phyloP scores from a whole-genome alignment of 441 rosid genomes.

The Aquilaria agallochum region DNA sequence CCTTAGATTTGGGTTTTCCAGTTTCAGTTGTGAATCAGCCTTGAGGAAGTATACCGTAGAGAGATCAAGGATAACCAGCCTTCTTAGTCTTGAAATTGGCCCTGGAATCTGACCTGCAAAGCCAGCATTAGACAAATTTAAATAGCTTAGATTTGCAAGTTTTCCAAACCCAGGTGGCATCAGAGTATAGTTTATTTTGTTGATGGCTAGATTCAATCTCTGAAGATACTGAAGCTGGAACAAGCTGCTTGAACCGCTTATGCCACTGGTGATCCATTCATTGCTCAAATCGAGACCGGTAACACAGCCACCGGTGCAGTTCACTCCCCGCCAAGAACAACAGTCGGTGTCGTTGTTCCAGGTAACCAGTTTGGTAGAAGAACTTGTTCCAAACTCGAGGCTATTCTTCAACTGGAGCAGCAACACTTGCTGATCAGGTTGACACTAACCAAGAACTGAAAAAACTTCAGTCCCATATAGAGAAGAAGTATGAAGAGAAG shows the following conservation, averaged over 20 bases:
- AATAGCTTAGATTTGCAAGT: conserved; percentile 19
- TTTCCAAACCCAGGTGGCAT: conserved; percentile 21
- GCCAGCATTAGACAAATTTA: conserved; percentile 40
- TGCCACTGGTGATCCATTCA: conserved; percentile 22
- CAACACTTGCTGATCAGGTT: too few species aligned
- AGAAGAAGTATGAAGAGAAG: conserved; percentile 10
- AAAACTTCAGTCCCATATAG: too few species aligned
- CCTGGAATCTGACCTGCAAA: conserved; percentile 34
- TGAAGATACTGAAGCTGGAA: conserved; percentile 29
- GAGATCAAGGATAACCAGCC: conserved; percentile 36
- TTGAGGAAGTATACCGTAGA: conserved; percentile 11
- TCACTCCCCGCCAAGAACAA: conserved; percentile 37
- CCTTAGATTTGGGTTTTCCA: conserved; percentile 31
- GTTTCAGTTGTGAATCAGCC: conserved; percentile 3
- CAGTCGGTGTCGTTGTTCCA: conserved; percentile 14
- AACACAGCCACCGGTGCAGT: conserved; percentile 26
- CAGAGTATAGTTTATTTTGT: conserved; percentile 1
- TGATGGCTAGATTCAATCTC: conserved; percentile 35
- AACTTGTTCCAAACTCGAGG: conserved; percentile 6
- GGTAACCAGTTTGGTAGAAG: conserved; percentile 6
- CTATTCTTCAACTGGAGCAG: conserved; percentile 16
- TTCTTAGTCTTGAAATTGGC: conserved; percentile 15
- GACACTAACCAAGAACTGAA: too few species aligned
- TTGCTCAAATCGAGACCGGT: conserved; percentile 33
- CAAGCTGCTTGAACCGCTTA: conserved; percentile 20